Evolutionary conservation across 495 filamentous ascomycete genomes (phyloP).

Genomic region (Neurospora discreta): DNA sequence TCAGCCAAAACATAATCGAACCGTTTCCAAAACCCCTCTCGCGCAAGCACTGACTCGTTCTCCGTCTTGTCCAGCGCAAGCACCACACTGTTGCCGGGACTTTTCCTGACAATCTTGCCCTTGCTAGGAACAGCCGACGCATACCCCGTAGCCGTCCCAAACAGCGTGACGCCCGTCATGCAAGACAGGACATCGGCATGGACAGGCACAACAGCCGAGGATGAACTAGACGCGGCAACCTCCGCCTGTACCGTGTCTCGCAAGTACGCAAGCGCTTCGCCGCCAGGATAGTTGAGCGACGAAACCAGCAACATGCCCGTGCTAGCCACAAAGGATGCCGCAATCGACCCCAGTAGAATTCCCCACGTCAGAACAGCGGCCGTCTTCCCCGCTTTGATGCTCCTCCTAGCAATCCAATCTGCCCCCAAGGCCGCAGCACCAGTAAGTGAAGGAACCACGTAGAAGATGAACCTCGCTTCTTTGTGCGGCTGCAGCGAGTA

Average conservation of each 20-base stretch:
- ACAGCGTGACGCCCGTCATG: conserved; percentile 90
- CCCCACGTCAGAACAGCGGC: conserved; percentile 47
- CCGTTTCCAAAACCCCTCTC: conserved; percentile 61
- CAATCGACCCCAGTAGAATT: conserved; percentile 43
- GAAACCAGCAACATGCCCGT: conserved; percentile 57
- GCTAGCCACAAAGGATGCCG: conserved; percentile 47
- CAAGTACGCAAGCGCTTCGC: conserved; percentile 50
- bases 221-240: conserved; percentile 16
- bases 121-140: conserved; percentile 2
- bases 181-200: conserved; percentile 82
- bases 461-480: conserved; percentile 92
- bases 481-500: conserved; percentile 90
- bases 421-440: conserved; percentile 65
- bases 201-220: conserved; percentile 32
- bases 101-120: neutral
- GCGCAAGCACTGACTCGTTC: conserved; percentile 40
- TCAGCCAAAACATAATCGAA: conserved; percentile 79
- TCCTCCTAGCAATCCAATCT: conserved; percentile 59
- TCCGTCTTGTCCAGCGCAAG: conserved; percentile 54
- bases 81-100: conserved; percentile 4
- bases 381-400: conserved; percentile 38
- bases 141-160: conserved; percentile 35
- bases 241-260: conserved; percentile 34
- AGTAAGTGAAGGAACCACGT: conserved; percentile 71
- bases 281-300: conserved; percentile 82